Evolutionary conservation across 768 basidiomycete genomes (phyloP).

Genomic region (Termitomyces sp.): DNA sequence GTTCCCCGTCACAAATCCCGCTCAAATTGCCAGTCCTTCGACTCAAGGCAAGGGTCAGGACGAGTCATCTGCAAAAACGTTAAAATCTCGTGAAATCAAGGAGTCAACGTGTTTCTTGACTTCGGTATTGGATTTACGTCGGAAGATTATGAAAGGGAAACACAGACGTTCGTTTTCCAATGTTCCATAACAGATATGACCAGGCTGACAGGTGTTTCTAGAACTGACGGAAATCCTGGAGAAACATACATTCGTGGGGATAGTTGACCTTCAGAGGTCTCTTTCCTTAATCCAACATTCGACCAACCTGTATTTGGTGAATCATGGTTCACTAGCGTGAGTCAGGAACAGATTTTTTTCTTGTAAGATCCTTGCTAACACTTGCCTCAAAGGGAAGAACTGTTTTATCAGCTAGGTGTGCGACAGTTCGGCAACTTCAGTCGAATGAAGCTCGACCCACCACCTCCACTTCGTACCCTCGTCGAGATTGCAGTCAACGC

Average conservation of each 20-base stretch:
- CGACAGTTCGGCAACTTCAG: slow-evolving; percentile 86
- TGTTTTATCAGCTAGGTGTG: slow-evolving; percentile 92
- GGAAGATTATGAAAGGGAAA: slow-evolving; percentile 49
- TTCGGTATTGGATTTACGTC: slow-evolving; percentile 67
- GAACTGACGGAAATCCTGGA: slow-evolving; percentile 80
- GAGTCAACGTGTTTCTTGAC: slow-evolving; percentile 75
- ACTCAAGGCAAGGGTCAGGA: slow-evolving; percentile 14
- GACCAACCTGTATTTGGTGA: slow-evolving; percentile 86
- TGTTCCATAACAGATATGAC: neutral
- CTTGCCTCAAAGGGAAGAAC: slow-evolving; percentile 61
- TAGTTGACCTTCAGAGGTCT: slow-evolving; percentile 71
- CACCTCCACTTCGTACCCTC: slow-evolving; percentile 67
- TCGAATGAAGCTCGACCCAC: slow-evolving; percentile 75
- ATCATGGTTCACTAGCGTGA: slow-evolving; percentile 80
- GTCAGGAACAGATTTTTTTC: slow-evolving; percentile 23
- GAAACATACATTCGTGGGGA: slow-evolving; percentile 89
- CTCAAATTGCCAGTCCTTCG: slow-evolving; percentile 28
- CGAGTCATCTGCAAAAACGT: slow-evolving; percentile 14
- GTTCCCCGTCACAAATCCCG: slow-evolving; percentile 67
- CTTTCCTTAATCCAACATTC: slow-evolving; percentile 82
- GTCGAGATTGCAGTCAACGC: slow-evolving; percentile 75
- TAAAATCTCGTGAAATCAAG: slow-evolving; percentile 49
- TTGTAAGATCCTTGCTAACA: neutral
- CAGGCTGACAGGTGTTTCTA: slow-evolving; percentile 24
- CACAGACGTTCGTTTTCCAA: slow-evolving; percentile 58